These are phyloP conservation scores for Phyllosticta paracitricarpa DNA, from an alignment of 2,329 filamentous ascomycete species.

Conservation along the genomic window DNA sequence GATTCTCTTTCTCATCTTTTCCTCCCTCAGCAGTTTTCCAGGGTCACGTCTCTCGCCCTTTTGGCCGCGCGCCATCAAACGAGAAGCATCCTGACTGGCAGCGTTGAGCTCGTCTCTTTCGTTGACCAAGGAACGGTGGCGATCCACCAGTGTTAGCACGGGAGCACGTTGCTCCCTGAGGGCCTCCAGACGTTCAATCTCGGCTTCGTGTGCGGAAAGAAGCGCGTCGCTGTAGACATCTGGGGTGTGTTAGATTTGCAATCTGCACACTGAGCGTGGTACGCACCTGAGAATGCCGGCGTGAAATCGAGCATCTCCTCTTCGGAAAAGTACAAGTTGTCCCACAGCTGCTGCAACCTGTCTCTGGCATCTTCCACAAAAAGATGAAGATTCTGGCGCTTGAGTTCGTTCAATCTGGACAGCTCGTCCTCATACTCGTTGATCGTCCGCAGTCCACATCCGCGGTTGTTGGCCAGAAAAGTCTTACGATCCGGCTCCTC, in stretches of 20 bases:
- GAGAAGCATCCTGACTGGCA: slow-evolving; percentile 89
- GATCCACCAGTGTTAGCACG: slow-evolving; percentile 71
- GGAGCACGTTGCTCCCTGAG: slow-evolving; percentile 82
- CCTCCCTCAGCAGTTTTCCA: slow-evolving; percentile 83
- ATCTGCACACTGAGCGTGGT: background rate
- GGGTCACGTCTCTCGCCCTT: slow-evolving; percentile 94
- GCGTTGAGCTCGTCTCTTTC: slow-evolving; percentile 82
- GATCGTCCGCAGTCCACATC: slow-evolving; percentile 82
- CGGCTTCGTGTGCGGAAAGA: slow-evolving; percentile 86
- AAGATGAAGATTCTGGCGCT: slow-evolving; percentile 86
- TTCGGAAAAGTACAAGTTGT: slow-evolving; percentile 85
- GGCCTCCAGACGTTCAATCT: slow-evolving; percentile 71
- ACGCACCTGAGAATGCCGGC: slow-evolving; percentile 66
- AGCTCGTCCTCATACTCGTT: slow-evolving; percentile 96
- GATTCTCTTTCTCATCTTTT: slow-evolving; percentile 98
- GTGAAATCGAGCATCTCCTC: slow-evolving; percentile 99
- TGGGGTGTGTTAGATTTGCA: slow-evolving; percentile 11
- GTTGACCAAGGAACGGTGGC: slow-evolving; percentile 68
- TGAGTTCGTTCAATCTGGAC: slow-evolving; percentile 75
- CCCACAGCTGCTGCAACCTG: slow-evolving; percentile 91
- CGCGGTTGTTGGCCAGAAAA: slow-evolving; percentile 80
- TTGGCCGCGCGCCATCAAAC: slow-evolving; percentile 79
- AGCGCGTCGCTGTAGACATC: slow-evolving; percentile 96
- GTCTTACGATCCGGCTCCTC: slow-evolving; percentile 73
- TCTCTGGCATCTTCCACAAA: slow-evolving; percentile 92